Percentiles rank a stretch among this genome's conserved stretches.
phyloP scores from a whole-genome alignment of 2,329 filamentous ascomycete genomes.

The Lachnellula arida region DNA sequence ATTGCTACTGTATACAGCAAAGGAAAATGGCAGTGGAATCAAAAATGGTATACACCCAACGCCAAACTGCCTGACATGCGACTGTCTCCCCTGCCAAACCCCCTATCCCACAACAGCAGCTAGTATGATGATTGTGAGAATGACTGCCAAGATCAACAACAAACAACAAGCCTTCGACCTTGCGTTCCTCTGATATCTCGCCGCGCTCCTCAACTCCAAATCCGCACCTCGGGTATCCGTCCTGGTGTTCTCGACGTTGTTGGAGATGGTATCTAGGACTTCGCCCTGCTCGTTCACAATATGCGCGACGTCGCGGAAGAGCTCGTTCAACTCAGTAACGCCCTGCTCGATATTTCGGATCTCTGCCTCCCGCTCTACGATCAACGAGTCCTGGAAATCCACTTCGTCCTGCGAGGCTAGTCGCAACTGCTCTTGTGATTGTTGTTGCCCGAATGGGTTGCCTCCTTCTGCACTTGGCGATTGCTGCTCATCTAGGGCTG shows the following conservation, averaged over 20 bases:
- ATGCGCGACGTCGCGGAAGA: constrained; percentile 96
- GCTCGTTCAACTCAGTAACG: constrained; percentile 89
- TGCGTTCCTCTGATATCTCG: constrained; percentile 90
- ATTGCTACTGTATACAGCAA: not conserved
- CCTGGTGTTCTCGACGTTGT: constrained; percentile 80
- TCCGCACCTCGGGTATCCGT: constrained; percentile 83
- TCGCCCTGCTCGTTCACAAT: constrained; percentile 94
- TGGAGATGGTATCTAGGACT: constrained; percentile 78
- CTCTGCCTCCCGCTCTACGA: constrained; percentile 93
- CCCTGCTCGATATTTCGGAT: constrained; percentile 97
- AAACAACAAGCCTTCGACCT: constrained; percentile 92
- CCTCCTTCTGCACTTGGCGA: constrained; percentile 33
- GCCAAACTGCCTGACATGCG: not conserved
- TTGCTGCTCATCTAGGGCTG: constrained; percentile 64
- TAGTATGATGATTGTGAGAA: constrained; percentile 83
- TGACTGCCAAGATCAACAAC: constrained; percentile 80
- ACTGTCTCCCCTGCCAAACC: not conserved
- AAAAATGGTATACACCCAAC: not conserved
- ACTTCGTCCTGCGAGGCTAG: constrained; percentile 91
- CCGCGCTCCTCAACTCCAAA: constrained; percentile 77
- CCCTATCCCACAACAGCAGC: constrained; percentile 71
- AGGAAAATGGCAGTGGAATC: not conserved
- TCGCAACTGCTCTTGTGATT: constrained; percentile 71
- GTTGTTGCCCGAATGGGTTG: constrained; percentile 46
- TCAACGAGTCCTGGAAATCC: constrained; percentile 93